A percentile compares a stretch with the other conserved stretches of the same genome.
phyloP scores from a whole-genome alignment of 495 filamentous ascomycete species.

The Bacidia gigantensis region DNA sequence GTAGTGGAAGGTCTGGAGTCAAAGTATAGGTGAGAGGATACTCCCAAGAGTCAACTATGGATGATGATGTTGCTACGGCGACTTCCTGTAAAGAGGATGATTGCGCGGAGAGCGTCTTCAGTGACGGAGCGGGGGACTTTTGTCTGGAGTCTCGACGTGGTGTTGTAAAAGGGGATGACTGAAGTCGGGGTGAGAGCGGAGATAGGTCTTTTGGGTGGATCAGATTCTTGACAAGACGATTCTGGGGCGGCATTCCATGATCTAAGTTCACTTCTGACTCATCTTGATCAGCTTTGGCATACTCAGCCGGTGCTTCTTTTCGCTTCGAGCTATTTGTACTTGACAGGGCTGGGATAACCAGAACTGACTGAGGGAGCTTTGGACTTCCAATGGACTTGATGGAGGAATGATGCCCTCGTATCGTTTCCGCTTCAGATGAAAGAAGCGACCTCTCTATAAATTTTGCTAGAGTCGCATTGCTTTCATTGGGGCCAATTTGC shows the following conservation, averaged over 20 bases:
- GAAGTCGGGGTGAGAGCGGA: neutral
- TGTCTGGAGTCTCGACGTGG: neutral
- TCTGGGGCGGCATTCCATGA: too few relatives aligned
- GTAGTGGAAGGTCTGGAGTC: neutral
- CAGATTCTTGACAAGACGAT: neutral
- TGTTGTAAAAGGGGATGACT: neutral
- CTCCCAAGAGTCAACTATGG: constrained; percentile 1
- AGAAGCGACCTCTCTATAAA: neutral
- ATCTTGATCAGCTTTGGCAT: too few relatives aligned
- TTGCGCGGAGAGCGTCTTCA: neutral
- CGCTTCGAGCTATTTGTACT: too few relatives aligned
- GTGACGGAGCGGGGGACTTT: neutral
- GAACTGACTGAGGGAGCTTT: neutral
- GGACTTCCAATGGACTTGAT: neutral
- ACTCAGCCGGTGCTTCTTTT: too few relatives aligned
- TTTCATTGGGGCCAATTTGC: neutral
- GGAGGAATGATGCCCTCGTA: neutral
- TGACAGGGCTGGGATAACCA: neutral
- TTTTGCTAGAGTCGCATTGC: neutral
- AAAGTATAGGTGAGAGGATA: neutral
- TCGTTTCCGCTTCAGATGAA: neutral
- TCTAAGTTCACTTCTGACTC: too few relatives aligned
- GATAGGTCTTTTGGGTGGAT: neutral
- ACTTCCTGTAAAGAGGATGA: neutral
- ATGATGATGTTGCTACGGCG: neutral